Evolutionary conservation across 495 filamentous ascomycete species (phyloP), one percentile per base, ranked within the genome.

Genomic region (Penicillium bovifimosum): DNA sequence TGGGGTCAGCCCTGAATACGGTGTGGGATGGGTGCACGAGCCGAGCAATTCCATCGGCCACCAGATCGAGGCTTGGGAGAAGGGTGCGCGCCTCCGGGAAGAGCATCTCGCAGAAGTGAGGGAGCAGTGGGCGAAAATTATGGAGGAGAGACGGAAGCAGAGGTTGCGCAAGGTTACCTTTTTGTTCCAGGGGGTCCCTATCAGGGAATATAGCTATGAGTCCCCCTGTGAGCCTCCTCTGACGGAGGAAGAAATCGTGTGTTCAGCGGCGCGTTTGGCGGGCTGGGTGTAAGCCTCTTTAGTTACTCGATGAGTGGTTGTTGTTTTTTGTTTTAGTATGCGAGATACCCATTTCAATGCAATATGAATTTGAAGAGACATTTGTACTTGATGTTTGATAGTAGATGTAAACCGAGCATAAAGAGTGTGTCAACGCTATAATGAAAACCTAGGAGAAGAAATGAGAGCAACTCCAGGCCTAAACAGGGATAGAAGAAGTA

Each of bases 1-100:
- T 16, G 18, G 8, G 1, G 31, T 27, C n/a, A 6, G 16, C 20
- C 13, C 13, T 9, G 33, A 48, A 6, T 48, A 20, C 20, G 46
- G 46, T 8, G 34, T 48, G 3, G 46, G 34, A 10, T 48, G 46
- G 46, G 18, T 17, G 17, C 20, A 27, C 7, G 46, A 48, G n/a
- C 46, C 33, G 26, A 48, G 33, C 24, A 48, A 48, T 38, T 48
- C 46, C 6, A 4, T 48, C n/a, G 26, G 35, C 24, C 33, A 38
- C 9, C 46, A 35, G 33, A 28, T 38, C 16, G 33, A 24, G 1
- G 46, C n/a, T 13, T 48, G 46, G 46, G 13, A 29, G n/a, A 38
- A 24, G 33, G 26, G 46, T 0, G 20, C 28, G 13, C 9, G 9
- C 6, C 5, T 16, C 5, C 46, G 46, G 2, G 24, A 18, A 10